Percentiles rank a stretch among this genome's conserved stretches.
Evolutionary conservation across 441 rosid genomes (phyloP).

Genomic region (Dalechampia spathulata): DNA sequence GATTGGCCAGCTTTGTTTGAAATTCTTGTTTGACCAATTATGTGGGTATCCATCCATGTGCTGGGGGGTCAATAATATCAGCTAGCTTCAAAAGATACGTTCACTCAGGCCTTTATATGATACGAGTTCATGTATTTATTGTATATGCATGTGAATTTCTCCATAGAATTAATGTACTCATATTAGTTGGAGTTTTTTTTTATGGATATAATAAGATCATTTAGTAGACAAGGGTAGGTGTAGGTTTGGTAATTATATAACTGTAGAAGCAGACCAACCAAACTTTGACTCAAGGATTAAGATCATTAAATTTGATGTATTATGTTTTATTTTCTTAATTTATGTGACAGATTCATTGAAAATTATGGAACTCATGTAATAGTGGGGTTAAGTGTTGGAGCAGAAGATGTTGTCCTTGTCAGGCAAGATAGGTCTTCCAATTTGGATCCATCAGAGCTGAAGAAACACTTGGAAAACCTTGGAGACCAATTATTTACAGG

Average conservation of each 20-base stretch:
- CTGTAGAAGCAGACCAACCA: not conserved
- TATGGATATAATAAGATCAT: too few relatives aligned
- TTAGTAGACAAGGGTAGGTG: not conserved
- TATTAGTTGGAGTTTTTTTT: too few relatives aligned
- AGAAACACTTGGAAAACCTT: slow-evolving; percentile 55
- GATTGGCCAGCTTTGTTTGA: too few relatives aligned
- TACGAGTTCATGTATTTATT: too few relatives aligned
- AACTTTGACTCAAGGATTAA: not conserved
- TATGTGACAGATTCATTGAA: slow-evolving; percentile 63
- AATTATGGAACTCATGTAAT: slow-evolving; percentile 82
- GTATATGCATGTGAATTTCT: too few relatives aligned
- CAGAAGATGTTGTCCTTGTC: slow-evolving; percentile 60
- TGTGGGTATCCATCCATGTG: too few relatives aligned
- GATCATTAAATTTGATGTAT: not conserved
- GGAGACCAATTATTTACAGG: slow-evolving; percentile 78
- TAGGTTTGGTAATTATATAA: not conserved
- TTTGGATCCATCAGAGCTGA: slow-evolving; percentile 49
- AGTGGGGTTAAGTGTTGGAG: slow-evolving; percentile 76
- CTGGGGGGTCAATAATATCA: too few relatives aligned
- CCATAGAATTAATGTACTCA: too few relatives aligned
- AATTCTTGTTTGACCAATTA: too few relatives aligned
- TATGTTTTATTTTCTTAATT: too few relatives aligned
- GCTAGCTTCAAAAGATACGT: too few relatives aligned
- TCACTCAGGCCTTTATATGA: too few relatives aligned
- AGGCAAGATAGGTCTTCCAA: slow-evolving; percentile 60